Conservation (phyloP, 2,329 filamentous ascomycete species). For the Sclerotinia nivalis region DNA sequence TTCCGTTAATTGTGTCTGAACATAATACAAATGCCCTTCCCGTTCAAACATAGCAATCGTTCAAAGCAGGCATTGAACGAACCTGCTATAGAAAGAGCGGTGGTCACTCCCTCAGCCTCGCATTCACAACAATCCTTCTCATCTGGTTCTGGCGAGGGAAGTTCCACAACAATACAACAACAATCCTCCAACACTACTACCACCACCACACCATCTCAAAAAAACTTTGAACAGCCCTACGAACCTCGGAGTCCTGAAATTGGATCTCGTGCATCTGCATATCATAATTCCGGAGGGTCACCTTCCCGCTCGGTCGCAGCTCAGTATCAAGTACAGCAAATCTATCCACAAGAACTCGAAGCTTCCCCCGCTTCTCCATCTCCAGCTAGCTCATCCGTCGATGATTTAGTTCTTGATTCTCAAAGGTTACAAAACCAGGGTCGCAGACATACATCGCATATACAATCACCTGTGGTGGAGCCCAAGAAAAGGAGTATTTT, state of each 20-base stretch:
- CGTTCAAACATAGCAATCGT: constrained; percentile 41
- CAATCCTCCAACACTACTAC: constrained; percentile 18
- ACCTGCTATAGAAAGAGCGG: constrained; percentile 25
- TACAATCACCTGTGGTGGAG: constrained; percentile 31
- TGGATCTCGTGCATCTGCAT: constrained; percentile 33
- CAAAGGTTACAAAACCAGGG: constrained; percentile 32
- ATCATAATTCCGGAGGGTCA: constrained; percentile 30
- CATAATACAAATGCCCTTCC: constrained; percentile 40
- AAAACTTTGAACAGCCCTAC: constrained; percentile 28
- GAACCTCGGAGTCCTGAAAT: constrained; percentile 30
- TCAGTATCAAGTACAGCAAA: constrained; percentile 35
- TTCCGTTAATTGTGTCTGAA: constrained; percentile 16
- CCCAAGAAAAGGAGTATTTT: constrained; percentile 40
- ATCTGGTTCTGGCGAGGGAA: constrained; percentile 27
- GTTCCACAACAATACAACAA: constrained; percentile 27
- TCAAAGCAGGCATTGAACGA: constrained; percentile 41
- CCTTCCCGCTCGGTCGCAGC: constrained; percentile 33
- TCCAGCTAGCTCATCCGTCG: constrained; percentile 33
- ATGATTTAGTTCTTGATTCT: constrained; percentile 35
- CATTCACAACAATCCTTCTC: constrained; percentile 24
- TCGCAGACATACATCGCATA: constrained; percentile 24
- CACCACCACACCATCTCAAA: constrained; percentile 25
- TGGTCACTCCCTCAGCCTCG: constrained; percentile 25
- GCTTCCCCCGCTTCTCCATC: constrained; percentile 25
- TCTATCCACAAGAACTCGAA: constrained; percentile 31